These are phyloP conservation scores for Magnusiomyces sp. DNA, from an alignment of 1,139 yeast species.

Conservation along the genomic window DNA sequence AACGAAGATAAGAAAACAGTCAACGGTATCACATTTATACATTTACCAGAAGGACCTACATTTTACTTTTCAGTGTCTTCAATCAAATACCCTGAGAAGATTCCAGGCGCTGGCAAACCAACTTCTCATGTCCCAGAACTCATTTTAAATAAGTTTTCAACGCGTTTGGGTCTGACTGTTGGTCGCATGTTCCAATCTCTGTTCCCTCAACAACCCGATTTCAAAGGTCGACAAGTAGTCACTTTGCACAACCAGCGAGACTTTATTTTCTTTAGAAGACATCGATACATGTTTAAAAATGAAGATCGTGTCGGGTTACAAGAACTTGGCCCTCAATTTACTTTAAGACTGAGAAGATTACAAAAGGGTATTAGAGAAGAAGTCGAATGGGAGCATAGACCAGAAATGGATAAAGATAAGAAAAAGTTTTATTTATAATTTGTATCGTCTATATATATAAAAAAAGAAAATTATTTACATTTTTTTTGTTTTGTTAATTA, in stretches of 20 bases:
- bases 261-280: constrained; percentile 89
- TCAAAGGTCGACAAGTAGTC: constrained; percentile 90
- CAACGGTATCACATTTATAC: constrained; percentile 86
- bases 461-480: neutral
- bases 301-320: constrained; percentile 92
- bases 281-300: constrained; percentile 78
- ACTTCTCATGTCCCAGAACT: constrained; percentile 89
- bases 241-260: constrained; percentile 95
- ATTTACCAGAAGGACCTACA: constrained; percentile 91
- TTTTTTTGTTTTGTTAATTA: neutral
- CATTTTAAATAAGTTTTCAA: constrained; percentile 81
- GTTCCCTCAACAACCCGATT: constrained; percentile 87
- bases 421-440: constrained; percentile 71
- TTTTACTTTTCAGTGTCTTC: constrained; percentile 86
- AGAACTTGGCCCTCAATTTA: constrained; percentile 94
- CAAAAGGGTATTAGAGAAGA: constrained; percentile 91
- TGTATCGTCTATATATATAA: neutral
- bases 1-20: constrained; percentile 91
- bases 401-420: constrained; percentile 95
- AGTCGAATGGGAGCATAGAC: constrained; percentile 90
- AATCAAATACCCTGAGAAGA: constrained; percentile 42
- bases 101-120: constrained; percentile 82
- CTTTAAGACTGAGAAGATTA: constrained; percentile 74
- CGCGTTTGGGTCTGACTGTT: constrained; percentile 86
- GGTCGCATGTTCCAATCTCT: constrained; percentile 86